Evolutionary conservation across 805 yeast genomes (phyloP).

Genomic region (Candida sphagnicola): DNA sequence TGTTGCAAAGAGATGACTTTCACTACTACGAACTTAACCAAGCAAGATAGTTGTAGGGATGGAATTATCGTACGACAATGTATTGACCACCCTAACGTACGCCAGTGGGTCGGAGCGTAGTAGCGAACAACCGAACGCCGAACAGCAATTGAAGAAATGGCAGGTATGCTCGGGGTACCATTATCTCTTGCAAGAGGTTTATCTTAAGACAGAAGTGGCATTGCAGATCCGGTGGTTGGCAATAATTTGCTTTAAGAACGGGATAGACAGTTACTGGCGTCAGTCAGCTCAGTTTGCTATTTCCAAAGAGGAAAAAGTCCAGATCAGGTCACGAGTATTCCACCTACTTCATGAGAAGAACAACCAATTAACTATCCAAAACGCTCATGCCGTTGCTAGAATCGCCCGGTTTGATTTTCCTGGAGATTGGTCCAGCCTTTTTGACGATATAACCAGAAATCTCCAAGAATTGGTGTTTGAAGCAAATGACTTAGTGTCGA

Average conservation of each 20-base stretch:
- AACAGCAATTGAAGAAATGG: constrained; percentile 66
- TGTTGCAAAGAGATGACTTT: not conserved
- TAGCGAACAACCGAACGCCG: constrained; percentile 58
- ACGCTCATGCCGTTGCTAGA: constrained; percentile 76
- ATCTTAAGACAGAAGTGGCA: constrained; percentile 54
- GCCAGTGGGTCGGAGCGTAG: constrained; percentile 44
- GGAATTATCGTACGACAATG: constrained; percentile 23
- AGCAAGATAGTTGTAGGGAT: constrained; percentile 9
- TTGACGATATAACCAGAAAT: constrained; percentile 54
- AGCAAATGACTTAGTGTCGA: constrained; percentile 43
- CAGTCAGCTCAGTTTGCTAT: constrained; percentile 51
- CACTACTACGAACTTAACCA: not conserved
- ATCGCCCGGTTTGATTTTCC: constrained; percentile 87
- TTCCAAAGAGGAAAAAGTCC: constrained; percentile 62
- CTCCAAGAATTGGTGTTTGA: constrained; percentile 42
- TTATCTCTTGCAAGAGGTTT: constrained; percentile 50
- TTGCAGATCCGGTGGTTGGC: constrained; percentile 81
- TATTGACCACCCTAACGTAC: constrained; percentile 23
- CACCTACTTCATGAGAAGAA: constrained; percentile 63
- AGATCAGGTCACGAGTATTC: constrained; percentile 58
- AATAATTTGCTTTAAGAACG: constrained; percentile 83
- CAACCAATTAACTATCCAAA: constrained; percentile 72
- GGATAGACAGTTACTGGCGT: constrained; percentile 83
- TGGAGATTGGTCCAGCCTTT: constrained; percentile 74
- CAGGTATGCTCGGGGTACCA: constrained; percentile 60